These are phyloP conservation scores for Plasmodium yoelii DNA, from an alignment of 169 alveolate genomes.

Conservation along the genomic window DNA sequence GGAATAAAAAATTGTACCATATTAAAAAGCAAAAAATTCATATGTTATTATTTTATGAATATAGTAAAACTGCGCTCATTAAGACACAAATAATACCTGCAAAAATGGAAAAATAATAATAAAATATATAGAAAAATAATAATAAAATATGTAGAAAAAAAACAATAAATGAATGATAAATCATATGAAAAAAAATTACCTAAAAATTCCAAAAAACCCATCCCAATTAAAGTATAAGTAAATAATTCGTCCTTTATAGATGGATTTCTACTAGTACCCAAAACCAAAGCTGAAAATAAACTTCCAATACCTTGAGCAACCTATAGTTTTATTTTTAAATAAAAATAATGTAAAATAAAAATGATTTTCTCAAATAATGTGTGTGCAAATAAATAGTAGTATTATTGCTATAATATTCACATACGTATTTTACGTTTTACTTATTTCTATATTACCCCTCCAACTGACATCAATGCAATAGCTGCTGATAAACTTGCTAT, in stretches of 20 bases:
- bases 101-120: constrained; percentile 11
- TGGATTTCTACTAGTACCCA: constrained; percentile 93
- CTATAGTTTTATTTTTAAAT: constrained; percentile 8
- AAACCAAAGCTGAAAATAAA: constrained; percentile 91
- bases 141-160: not conserved
- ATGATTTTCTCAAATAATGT: not conserved
- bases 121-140: not conserved
- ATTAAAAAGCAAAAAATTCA: too few species aligned
- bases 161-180: not conserved
- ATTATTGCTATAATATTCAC: too few species aligned
- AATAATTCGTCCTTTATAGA: constrained; percentile 91
- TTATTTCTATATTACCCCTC: constrained; percentile 76
- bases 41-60: constrained; percentile 79
- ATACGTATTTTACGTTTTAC: too few species aligned
- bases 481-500: constrained; percentile 88
- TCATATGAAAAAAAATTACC: constrained; percentile 74
- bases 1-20: too few species aligned
- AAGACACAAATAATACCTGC: constrained; percentile 87
- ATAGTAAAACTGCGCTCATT: constrained; percentile 91
- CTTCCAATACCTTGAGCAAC: constrained; percentile 94
- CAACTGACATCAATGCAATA: constrained; percentile 88
- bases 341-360: not conserved
- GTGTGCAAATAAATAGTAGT: too few species aligned
- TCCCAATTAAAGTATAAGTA: constrained; percentile 92
- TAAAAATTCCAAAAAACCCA: constrained; percentile 93